Percentiles rank a stretch among this genome's conserved stretches.
Conservation (phyloP, 2,329 filamentous ascomycete species). For the Fusarium sp. region DNA sequence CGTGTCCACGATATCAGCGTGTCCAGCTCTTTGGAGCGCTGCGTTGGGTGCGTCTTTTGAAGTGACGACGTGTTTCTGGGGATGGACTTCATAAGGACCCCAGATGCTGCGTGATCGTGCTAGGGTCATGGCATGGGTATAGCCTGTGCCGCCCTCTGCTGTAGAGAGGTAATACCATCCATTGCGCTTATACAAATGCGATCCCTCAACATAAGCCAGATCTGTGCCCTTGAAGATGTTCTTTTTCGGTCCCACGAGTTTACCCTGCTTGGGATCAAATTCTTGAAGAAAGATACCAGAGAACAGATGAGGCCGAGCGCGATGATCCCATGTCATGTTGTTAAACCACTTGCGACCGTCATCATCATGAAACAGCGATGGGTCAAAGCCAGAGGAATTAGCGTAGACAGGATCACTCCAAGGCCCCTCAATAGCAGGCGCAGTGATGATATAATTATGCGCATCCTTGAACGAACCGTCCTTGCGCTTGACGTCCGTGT, state of each 20-base stretch:
- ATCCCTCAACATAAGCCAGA: slow-evolving; percentile 63
- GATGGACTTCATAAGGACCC: slow-evolving; percentile 70
- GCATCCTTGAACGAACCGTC: slow-evolving; percentile 72
- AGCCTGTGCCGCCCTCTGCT: slow-evolving; percentile 69
- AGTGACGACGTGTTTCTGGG: slow-evolving; percentile 65
- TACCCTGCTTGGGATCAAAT: slow-evolving; percentile 58
- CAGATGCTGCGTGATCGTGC: slow-evolving; percentile 61
- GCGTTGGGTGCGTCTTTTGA: slow-evolving; percentile 60
- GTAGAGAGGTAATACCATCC: slow-evolving; percentile 69
- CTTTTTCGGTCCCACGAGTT: slow-evolving; percentile 64
- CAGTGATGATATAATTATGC: slow-evolving; percentile 70
- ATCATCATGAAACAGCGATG: slow-evolving; percentile 66
- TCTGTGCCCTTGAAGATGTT: slow-evolving; percentile 66
- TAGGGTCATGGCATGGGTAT: slow-evolving; percentile 69
- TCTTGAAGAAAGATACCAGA: slow-evolving; percentile 68
- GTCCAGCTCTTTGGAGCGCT: slow-evolving; percentile 62
- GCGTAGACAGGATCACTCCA: slow-evolving; percentile 69
- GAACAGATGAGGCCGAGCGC: slow-evolving; percentile 58
- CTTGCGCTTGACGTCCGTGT: slow-evolving; percentile 73
- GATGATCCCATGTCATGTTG: slow-evolving; percentile 67
- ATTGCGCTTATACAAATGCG: slow-evolving; percentile 67
- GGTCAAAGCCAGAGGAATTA: slow-evolving; percentile 71
- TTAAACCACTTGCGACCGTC: slow-evolving; percentile 65
- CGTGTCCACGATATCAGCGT: slow-evolving; percentile 64
- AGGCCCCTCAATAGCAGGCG: slow-evolving; percentile 62